A percentile compares a stretch with the other conserved stretches of the same genome.
phyloP scores from a whole-genome alignment of 345 rosid genomes.

The Erysimum cheiranthoides region DNA sequence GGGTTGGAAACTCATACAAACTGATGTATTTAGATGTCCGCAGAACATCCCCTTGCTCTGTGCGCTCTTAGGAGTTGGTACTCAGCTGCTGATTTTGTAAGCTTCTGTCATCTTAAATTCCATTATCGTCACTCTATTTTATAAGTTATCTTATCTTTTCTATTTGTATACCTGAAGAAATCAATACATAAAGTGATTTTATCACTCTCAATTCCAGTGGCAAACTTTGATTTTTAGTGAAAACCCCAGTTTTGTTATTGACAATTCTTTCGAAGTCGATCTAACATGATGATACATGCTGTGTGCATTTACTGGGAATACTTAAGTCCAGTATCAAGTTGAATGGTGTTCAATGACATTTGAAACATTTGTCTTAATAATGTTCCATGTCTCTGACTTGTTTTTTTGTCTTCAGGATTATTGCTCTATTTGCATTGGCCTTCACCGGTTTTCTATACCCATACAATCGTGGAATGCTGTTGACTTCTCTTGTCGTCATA shows the following conservation, averaged over 20 bases:
- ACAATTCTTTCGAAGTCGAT: conserved; percentile 6
- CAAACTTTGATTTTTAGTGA: not conserved
- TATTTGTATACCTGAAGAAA: not conserved
- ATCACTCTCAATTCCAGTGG: not conserved
- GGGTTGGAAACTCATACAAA: conserved; percentile 79
- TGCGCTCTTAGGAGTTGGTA: conserved; percentile 78
- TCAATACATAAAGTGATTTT: conserved; percentile 3
- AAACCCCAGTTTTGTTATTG: not conserved
- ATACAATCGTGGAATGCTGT: conserved; percentile 66
- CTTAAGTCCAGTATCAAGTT: not conserved
- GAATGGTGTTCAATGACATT: not conserved
- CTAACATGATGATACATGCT: not conserved
- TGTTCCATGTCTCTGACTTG: conserved; percentile 22
- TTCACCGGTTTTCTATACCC: conserved; percentile 74
- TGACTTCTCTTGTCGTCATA: conserved; percentile 60
- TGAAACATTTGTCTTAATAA: not conserved
- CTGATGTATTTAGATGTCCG: conserved; percentile 77
- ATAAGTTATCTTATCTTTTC: not conserved
- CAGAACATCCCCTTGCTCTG: conserved; percentile 67
- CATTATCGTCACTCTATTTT: conserved; percentile 8
- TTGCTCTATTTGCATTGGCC: conserved; percentile 59
- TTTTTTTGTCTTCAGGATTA: conserved; percentile 54
- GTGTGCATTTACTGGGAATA: not conserved
- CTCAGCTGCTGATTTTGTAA: conserved; percentile 78
- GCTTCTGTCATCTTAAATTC: conserved; percentile 39